These are phyloP conservation scores for Hypoxylon sp. DNA, from an alignment of 2,329 filamentous ascomycete species.

Conservation along the genomic window DNA sequence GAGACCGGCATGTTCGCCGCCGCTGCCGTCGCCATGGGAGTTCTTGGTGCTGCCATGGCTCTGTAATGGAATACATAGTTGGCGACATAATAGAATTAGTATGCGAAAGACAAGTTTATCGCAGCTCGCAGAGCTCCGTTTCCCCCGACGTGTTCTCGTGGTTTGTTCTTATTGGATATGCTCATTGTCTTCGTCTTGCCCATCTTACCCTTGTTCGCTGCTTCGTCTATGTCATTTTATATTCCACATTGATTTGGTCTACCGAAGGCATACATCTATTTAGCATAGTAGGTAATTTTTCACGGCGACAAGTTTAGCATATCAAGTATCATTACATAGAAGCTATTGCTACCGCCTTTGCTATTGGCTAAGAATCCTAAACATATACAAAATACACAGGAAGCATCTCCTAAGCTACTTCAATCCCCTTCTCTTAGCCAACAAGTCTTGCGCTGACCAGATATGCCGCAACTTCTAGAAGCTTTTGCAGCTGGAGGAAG, in stretches of 20 bases:
- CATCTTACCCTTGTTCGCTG: background rate
- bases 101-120: constrained; percentile 10
- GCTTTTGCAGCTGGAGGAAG: constrained; percentile 35
- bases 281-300: background rate
- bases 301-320: too few relatives aligned
- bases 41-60: constrained; percentile 34
- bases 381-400: background rate
- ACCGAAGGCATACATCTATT: background rate
- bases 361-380: background rate
- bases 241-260: background rate
- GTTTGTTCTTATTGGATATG: background rate
- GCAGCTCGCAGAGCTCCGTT: background rate
- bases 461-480: constrained; percentile 49
- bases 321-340: too few relatives aligned
- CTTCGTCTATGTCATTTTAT: background rate
- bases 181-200: background rate
- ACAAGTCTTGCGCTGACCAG: constrained; percentile 48
- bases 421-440: constrained; percentile 49
- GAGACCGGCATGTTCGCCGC: constrained; percentile 38
- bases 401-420: constrained; percentile 40
- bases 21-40: constrained; percentile 30
- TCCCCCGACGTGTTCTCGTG: background rate
- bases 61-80: constrained; percentile 20
- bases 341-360: too few relatives aligned
- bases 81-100: constrained; percentile 11